Base-by-base conservation (phyloP, 257 asterid genomes). In the Solanum commersonii region DNA sequence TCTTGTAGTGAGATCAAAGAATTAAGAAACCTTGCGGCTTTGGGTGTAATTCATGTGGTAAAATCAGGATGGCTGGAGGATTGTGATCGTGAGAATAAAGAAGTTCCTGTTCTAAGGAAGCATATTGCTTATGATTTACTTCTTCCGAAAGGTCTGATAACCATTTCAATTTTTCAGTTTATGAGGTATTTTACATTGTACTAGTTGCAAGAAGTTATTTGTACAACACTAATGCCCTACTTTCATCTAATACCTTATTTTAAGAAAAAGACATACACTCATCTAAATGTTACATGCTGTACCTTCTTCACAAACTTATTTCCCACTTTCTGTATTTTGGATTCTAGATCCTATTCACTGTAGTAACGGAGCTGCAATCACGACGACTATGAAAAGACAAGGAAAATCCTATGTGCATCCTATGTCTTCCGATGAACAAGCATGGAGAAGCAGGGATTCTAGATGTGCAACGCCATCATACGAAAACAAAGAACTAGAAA, bases 21-120 rank as follows among this genome's bases (percentile, higher is more conserved):
- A 90, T 85, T 93, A 87, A 92, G 99, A 91, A 93, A 92, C 83
- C 93, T 93, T 87, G 97, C 97, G 84, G 93, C 98, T 89, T 88
- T 94, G 89, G 99, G 99, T 88, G 94, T 97, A 84, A 92, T 94
- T 81, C 90, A 89, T 86, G 95, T 96, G 59, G 98, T 97, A 59
- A 96, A 93, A 91, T 86, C 94, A 86, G 89, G 88, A 84, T 97
- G 99, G 99, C 98, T 97, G 87, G 98, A 95, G 91, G 98, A 97
- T 84, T 96, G 99, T 90, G 91, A 88, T 89, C 89, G 83, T 38
- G 91, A 87, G 90, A 96, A 91, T 93, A 96, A 94, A 86, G 99
- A 97, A 91, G 91, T 94, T 90, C 93, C 96, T 88, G 98, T 97
- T 25, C 94, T 90, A 85, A 92, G 91, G 90, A 91, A 92, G 90